Evolutionary conservation across 805 yeast genomes (phyloP), one percentile per base, ranked within the genome.

Genomic region (Yarrowia deformans): DNA sequence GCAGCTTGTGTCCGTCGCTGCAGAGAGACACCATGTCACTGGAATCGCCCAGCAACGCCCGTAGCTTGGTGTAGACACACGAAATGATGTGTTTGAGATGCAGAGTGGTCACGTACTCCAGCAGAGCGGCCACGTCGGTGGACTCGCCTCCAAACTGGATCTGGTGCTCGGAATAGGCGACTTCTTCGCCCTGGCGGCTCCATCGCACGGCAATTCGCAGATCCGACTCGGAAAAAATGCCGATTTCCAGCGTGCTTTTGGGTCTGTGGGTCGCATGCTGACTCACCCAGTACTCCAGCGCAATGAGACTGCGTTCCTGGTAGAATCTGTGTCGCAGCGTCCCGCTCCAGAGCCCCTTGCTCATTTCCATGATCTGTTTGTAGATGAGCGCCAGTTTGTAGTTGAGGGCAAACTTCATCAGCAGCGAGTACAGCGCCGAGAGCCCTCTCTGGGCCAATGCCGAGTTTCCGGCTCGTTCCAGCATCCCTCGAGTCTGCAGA

Each of bases 251-350:
- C 54, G 83, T 83, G 1, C 89, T 86, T 58, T 81, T 81, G 73
- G 83, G 81, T 2, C 56, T 1, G n/a, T 48, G 56, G 18, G 68
- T 63, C 1, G 56, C 56, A 34, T 80, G 77, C 55, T 84, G 79
- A 69, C 80, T 81, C 9, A 83, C 81, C 94, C 96, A 91, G 77
- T 90, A 91, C 60, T 84, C 83, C 1, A 90, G 80, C 3, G 82
- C 76, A 13, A 91, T 84, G 23, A 83, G 77, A 34, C 87, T 84
- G 68, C 83, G 81, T 10, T 85, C 87, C 13, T 87, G 81, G 69
- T 82, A 82, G 74, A 86, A 87, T 19, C 83, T 81, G 76, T 86
- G 90, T 52, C 85, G 84, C 52, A 91, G 75, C 60, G 85, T 85
- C 9, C 86, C 84, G 66, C 86, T 81, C 92, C 92, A 89, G 5